Conservation (phyloP, 352 stramenopile species). For the Phytophthora litchii region DNA sequence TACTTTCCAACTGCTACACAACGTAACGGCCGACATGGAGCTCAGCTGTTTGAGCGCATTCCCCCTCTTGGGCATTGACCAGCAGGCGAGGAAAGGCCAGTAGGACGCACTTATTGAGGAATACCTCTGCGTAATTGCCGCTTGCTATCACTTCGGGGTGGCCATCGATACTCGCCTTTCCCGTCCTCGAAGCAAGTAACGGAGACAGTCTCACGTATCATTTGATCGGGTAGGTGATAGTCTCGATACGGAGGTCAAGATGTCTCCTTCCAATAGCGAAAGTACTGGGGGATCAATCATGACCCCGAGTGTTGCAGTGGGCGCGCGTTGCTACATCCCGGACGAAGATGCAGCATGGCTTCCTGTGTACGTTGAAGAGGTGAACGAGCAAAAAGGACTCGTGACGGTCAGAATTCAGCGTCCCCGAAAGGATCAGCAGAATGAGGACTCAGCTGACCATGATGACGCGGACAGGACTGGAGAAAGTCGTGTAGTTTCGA, state of each 20-base stretch:
- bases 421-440: slow-evolving; percentile 27
- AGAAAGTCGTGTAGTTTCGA: slow-evolving; percentile 39
- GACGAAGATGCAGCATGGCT: slow-evolving; percentile 73
- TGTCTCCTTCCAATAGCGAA: slow-evolving; percentile 31
- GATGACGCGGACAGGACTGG: slow-evolving; percentile 26
- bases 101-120: slow-evolving; percentile 10
- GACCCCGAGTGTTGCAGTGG: slow-evolving; percentile 51
- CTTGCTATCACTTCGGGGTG: slow-evolving; percentile 5
- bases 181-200: slow-evolving; percentile 8
- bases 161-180: slow-evolving; percentile 21
- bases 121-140: slow-evolving; percentile 9
- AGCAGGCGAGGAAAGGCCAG: slow-evolving; percentile 32
- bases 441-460: slow-evolving; percentile 33
- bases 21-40: slow-evolving; percentile 37
- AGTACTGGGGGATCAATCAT: slow-evolving; percentile 15
- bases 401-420: slow-evolving; percentile 54
- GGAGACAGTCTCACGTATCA: slow-evolving; percentile 19
- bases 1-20: slow-evolving; percentile 21
- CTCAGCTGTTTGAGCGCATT: slow-evolving; percentile 42
- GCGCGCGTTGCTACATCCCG: slow-evolving; percentile 77
- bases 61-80: slow-evolving; percentile 33
- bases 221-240: slow-evolving; percentile 1
- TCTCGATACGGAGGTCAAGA: slow-evolving; percentile 4
- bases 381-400: slow-evolving; percentile 50
- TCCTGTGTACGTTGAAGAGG: slow-evolving; percentile 68